These are phyloP conservation scores for Podila minutissima DNA, from an alignment of 192 early-diverging fungal genomes.

Conservation along the genomic window DNA sequence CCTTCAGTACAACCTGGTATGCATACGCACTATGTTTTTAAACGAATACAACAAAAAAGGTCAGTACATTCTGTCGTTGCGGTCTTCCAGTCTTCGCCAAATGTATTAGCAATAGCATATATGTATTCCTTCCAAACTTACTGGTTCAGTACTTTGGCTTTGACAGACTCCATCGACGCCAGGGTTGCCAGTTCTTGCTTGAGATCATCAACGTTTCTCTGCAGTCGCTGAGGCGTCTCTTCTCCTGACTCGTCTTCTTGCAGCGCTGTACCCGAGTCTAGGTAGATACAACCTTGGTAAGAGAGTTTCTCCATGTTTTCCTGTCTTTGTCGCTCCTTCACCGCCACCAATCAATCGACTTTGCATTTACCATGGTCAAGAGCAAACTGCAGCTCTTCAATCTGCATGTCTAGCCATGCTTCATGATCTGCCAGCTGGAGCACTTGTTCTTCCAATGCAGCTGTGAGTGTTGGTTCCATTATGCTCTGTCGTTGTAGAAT, in stretches of 20 bases:
- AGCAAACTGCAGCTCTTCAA: conserved; percentile 39
- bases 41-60: neutral
- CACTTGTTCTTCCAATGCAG: conserved; percentile 29
- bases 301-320: neutral
- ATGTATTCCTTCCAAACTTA: neutral
- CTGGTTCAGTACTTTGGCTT: conserved; percentile 9
- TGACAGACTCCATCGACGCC: conserved; percentile 10
- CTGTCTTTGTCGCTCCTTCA: too few relatives aligned
- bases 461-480: conserved; percentile 4
- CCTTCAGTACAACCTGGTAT: conserved; percentile 21
- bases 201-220: conserved; percentile 15
- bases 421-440: conserved; percentile 41
- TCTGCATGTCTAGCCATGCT: conserved; percentile 45
- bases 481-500: too few relatives aligned
- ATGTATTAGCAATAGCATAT: neutral
- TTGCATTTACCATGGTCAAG: conserved; percentile 11
- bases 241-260: neutral
- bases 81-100: too few relatives aligned
- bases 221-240: neutral
- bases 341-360: too few relatives aligned
- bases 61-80: neutral
- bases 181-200: conserved; percentile 16
- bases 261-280: neutral
- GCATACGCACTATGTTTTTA: conserved; percentile 13
- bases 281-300: neutral